Percentiles rank a stretch among this genome's conserved stretches.
phyloP scores from a whole-genome alignment of 164 flowering plant genomes.

The Magnolia officinalis region DNA sequence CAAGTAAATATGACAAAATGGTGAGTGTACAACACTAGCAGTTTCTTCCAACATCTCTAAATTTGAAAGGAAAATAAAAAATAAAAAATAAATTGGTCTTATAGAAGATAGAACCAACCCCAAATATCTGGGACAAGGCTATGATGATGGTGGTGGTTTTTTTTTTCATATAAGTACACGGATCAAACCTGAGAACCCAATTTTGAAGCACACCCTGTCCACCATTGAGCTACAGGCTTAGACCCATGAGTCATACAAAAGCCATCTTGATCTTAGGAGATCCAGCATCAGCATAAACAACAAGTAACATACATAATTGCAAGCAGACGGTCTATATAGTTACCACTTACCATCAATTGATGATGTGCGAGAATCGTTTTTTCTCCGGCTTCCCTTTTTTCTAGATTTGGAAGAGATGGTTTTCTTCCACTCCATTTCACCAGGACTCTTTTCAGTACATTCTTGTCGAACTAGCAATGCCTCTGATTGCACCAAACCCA shows the following conservation, averaged over 20 bases:
- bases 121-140: too few relatives aligned
- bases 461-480: conserved; percentile 49
- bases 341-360: conserved; percentile 10
- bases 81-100: too few relatives aligned
- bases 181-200: background rate
- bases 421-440: conserved; percentile 39
- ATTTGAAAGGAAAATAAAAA: too few relatives aligned
- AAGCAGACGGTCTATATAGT: background rate
- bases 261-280: background rate
- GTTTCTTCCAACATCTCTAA: too few relatives aligned
- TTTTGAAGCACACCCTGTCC: background rate
- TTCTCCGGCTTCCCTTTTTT: conserved; percentile 42
- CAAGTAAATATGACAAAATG: too few relatives aligned
- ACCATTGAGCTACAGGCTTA: background rate
- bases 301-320: background rate
- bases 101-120: too few relatives aligned
- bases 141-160: too few relatives aligned
- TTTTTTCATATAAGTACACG: too few relatives aligned
- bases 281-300: background rate
- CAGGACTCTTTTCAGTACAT: conserved; percentile 15
- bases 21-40: too few relatives aligned
- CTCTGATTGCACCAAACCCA: conserved; percentile 88
- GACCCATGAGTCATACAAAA: background rate
- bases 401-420: conserved; percentile 48
- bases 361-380: conserved; percentile 21